Evolutionary conservation across 2,329 filamentous ascomycete genomes (phyloP).

Genomic region (Penicillium sp.): DNA sequence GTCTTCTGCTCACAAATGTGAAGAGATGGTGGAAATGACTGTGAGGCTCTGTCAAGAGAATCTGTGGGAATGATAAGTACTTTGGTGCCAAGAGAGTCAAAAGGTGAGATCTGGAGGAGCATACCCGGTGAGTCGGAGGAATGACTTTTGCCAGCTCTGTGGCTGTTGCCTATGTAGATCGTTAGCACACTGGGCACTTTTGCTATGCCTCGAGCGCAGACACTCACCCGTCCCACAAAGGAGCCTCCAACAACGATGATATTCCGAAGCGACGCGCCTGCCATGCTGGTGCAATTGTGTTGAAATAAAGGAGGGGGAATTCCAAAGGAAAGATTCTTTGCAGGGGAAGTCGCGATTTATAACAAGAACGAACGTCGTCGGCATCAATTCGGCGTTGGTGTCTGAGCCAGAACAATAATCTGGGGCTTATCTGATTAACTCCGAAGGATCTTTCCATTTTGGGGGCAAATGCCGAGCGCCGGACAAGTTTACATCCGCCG

Average conservation of each 20-base stretch:
- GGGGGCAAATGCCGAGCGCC: constrained; percentile 11
- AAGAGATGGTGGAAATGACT: constrained; percentile 42
- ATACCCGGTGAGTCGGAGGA: constrained; percentile 38
- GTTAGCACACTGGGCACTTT: constrained; percentile 8
- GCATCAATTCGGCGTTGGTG: neutral
- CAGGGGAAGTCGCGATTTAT: neutral
- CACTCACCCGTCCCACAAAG: constrained; percentile 37
- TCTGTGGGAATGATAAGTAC: constrained; percentile 18
- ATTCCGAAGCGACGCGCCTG: constrained; percentile 30
- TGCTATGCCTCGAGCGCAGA: neutral
- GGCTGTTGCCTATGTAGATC: constrained; percentile 30
- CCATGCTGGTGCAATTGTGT: constrained; percentile 22
- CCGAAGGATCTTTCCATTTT: constrained; percentile 14
- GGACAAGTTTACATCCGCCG: constrained; percentile 17
- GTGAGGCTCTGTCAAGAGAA: constrained; percentile 37
- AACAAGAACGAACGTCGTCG: neutral
- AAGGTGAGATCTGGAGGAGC: neutral
- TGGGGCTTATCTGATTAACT: constrained; percentile 24
- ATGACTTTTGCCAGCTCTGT: constrained; percentile 37
- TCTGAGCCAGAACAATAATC: neutral
- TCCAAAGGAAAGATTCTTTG: neutral
- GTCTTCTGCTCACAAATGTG: constrained; percentile 31
- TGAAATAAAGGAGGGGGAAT: neutral
- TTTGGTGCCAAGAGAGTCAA: neutral
- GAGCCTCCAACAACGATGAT: constrained; percentile 41